A percentile compares a stretch with the other conserved stretches of the same genome.
phyloP scores from a whole-genome alignment of 1,139 yeast genomes.

The Magnusiomyces paraingens region DNA sequence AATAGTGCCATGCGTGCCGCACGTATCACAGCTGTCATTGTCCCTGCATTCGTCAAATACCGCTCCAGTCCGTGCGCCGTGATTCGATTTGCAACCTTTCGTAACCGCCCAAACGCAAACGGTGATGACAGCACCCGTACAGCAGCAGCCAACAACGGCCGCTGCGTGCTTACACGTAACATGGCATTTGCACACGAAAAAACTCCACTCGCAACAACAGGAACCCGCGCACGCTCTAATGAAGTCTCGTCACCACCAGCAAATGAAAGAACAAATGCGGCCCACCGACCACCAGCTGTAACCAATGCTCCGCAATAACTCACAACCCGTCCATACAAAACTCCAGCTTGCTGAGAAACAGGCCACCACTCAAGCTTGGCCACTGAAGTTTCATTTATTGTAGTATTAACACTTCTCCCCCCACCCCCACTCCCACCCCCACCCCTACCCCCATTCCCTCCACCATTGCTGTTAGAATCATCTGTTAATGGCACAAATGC shows the following conservation, averaged over 20 bases:
- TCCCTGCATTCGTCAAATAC: constrained; percentile 18
- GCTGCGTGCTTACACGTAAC: constrained; percentile 21
- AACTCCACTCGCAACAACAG: constrained; percentile 21
- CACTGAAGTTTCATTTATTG: no score
- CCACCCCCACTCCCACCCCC: no score
- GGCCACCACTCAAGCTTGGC: background rate
- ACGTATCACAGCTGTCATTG: constrained; percentile 26
- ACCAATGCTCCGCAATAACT: constrained; percentile 16
- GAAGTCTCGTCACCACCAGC: constrained; percentile 12
- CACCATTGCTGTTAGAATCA: no score
- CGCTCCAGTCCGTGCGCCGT: constrained; percentile 22
- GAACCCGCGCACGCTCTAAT: constrained; percentile 10
- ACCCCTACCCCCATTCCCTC: no score
- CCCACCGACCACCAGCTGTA: constrained; percentile 18
- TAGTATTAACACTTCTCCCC: no score
- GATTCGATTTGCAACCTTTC: constrained; percentile 24
- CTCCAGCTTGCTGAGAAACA: constrained; percentile 17
- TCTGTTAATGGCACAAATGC: constrained; percentile 5
- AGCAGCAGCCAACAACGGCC: constrained; percentile 29
- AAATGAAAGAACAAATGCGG: constrained; percentile 23
- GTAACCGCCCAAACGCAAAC: constrained; percentile 25
- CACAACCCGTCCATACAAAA: constrained; percentile 16
- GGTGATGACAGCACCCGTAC: constrained; percentile 24
- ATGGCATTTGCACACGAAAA: constrained; percentile 25
- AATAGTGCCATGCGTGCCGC: constrained; percentile 33